Percentiles rank a stretch among this genome's conserved stretches.
Conservation (phyloP, 1,139 yeast species). For the Meyerozyma elateridarum region DNA sequence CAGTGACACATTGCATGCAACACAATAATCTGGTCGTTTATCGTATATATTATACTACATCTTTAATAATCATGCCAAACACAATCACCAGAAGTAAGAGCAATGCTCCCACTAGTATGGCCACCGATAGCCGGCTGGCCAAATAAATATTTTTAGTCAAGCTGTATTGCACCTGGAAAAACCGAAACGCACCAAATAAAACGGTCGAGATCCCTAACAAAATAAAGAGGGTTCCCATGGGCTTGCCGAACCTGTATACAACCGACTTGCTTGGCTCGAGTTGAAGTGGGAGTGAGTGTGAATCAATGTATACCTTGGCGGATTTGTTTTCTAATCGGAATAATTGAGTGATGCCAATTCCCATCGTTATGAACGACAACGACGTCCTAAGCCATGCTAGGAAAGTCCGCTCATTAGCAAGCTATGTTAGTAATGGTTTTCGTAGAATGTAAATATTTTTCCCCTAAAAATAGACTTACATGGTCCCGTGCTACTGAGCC, state of each 20-base stretch:
- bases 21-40: constrained; percentile 1
- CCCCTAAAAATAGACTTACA: constrained; percentile 18
- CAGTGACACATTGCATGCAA: neutral
- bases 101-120: constrained; percentile 17
- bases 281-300: constrained; percentile 11
- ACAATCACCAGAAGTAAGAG: constrained; percentile 21
- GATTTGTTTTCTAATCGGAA: constrained; percentile 28
- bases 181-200: constrained; percentile 29
- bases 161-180: constrained; percentile 31
- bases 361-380: constrained; percentile 37
- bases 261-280: constrained; percentile 4
- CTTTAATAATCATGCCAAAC: constrained; percentile 18
- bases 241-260: constrained; percentile 28
- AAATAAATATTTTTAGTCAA: constrained; percentile 47
- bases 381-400: constrained; percentile 73
- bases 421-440: constrained; percentile 6
- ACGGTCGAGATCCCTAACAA: constrained; percentile 32
- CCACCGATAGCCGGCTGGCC: constrained; percentile 30
- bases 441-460: neutral
- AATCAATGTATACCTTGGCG: constrained; percentile 16
- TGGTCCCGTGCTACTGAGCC: constrained; percentile 52
- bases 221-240: constrained; percentile 33
- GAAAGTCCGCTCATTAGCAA: constrained; percentile 77
- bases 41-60: constrained; percentile 4
- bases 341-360: constrained; percentile 40